These are phyloP conservation scores for Saturnispora serradocipensis DNA, from an alignment of 805 yeast genomes.

Conservation along the genomic window DNA sequence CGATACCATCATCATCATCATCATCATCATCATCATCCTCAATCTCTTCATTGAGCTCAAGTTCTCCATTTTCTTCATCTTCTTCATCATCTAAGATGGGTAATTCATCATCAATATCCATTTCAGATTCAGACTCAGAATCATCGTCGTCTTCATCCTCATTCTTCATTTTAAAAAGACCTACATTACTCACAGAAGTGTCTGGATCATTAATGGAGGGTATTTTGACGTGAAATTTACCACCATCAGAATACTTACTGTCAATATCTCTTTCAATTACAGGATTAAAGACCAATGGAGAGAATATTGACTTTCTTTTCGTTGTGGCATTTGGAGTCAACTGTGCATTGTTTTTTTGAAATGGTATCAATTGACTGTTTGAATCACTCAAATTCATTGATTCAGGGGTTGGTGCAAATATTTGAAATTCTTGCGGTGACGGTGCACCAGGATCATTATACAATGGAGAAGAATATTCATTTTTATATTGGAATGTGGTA, in stretches of 20 bases:
- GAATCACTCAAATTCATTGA: not conserved
- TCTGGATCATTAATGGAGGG: not conserved
- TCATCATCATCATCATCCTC: conserved; percentile 22
- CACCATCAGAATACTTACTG: conserved; percentile 81
- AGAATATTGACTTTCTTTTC: conserved; percentile 49
- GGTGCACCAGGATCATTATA: conserved; percentile 85
- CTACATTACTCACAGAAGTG: not conserved
- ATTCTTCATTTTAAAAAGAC: not conserved
- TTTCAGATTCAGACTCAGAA: conserved; percentile 24
- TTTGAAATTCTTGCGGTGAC: conserved; percentile 49
- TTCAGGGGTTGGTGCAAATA: conserved; percentile 24
- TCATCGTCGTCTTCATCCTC: not conserved
- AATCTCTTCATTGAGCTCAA: conserved; percentile 2
- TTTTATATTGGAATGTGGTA: not conserved
- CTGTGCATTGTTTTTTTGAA: not conserved
- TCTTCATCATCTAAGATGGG: not conserved
- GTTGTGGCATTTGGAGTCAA: conserved; percentile 32
- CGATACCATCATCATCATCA: conserved; percentile 6
- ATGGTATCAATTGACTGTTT: not conserved
- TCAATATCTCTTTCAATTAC: conserved; percentile 68
- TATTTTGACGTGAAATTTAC: conserved; percentile 62
- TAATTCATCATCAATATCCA: conserved; percentile 19
- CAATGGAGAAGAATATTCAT: conserved; percentile 39
- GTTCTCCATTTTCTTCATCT: not conserved
- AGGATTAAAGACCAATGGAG: conserved; percentile 78